Conservation (phyloP, 768 basidiomycete species). For the Mrakia blollopis region DNA sequence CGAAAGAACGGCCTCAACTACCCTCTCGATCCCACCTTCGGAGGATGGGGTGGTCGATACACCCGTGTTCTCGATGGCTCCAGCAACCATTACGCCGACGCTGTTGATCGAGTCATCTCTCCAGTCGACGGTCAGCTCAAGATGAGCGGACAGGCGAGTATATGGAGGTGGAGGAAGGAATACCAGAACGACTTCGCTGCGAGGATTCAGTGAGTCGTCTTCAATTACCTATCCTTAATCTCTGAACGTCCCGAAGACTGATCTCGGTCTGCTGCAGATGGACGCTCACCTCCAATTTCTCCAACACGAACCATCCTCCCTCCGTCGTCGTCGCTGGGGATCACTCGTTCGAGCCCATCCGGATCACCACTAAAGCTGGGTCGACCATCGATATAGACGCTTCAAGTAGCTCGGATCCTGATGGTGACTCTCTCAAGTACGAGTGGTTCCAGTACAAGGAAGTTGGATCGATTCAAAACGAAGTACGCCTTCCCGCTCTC, state of each 20-base stretch:
- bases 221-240: too few species aligned
- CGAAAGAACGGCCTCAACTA: constrained; percentile 14
- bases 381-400: neutral
- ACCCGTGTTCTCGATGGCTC: neutral
- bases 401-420: neutral
- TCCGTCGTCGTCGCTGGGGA: constrained; percentile 3
- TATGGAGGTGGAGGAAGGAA: constrained; percentile 3
- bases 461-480: constrained; percentile 1
- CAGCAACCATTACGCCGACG: neutral
- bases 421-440: neutral
- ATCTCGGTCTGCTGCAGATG: neutral
- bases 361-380: neutral
- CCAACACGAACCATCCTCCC: neutral
- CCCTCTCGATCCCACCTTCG: constrained; percentile 15
- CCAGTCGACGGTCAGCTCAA: constrained; percentile 12
- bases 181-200: constrained; percentile 6
- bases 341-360: neutral
- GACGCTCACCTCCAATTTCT: neutral
- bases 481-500: neutral
- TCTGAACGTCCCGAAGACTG: neutral
- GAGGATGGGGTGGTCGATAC: constrained; percentile 18
- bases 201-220: constrained; percentile 10
- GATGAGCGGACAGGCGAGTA: constrained; percentile 7
- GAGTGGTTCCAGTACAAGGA: constrained; percentile 18
- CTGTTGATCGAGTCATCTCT: neutral